Evolutionary conservation across 768 basidiomycete genomes (phyloP), one percentile per base, ranked within the genome.

Genomic region (Mycena polygramma): DNA sequence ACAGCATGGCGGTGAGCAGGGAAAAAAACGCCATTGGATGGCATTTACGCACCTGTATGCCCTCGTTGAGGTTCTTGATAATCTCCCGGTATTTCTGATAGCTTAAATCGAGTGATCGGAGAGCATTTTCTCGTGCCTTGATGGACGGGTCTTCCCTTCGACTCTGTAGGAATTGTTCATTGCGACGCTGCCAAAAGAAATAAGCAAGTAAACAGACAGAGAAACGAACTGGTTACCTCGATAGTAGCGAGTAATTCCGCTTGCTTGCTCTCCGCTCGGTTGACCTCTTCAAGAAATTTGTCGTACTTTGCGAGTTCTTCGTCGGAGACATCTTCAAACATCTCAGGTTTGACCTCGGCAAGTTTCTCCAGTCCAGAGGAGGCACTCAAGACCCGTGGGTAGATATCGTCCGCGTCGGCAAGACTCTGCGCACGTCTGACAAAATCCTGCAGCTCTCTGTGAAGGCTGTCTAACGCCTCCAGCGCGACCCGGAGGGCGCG

Each of bases 31-130:
- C 30, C 39, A 41, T 46, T 24, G 7, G 39, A 49, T 35, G 15
- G 67, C 51, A 51, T 52, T 39, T 35, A 71, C 81, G 17, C 73
- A 92, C 95, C 83, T 94, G 92, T 75, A 93, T 85, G 7, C 97
- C 97, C 77, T 99, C 97, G 48, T 94, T 91, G 8, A 98, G 82
- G 79, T 99, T 96, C 58, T 88, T 87, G 2, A 84, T 85, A 17
- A 98, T 93, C 77, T 98, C 97, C 63, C 87, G 85, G 79, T 96
- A 98, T 76, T 95, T 95, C 81, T 91, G 91, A 80, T 94, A 94
- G 0, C 96, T 94, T 14, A 92, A 79, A 72, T 97, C 95, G 51
- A 97, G 88, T 15, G 90, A 89, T 77, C 95, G 94, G 35, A 99
- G 80, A 0, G 91, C 93, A 68, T 87, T 83, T 80, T 97, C 95